Evolutionary conservation across 257 asterid genomes (phyloP).

Genomic region (Gentiana dahurica): DNA sequence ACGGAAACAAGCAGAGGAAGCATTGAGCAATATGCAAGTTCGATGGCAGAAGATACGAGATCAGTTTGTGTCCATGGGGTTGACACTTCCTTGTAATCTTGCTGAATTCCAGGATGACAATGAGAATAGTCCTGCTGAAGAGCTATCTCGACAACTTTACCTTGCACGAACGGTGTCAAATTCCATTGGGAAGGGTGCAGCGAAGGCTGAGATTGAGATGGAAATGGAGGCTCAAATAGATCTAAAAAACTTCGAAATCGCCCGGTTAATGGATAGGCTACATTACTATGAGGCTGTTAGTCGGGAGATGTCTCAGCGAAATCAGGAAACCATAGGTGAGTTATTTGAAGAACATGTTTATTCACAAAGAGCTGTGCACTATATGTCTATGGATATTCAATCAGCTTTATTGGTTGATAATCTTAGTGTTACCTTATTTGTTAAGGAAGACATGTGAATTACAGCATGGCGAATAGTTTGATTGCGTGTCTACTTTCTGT

Average conservation of each 20-base stretch:
- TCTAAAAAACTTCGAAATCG: constrained; percentile 65
- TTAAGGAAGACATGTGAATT: too few species aligned
- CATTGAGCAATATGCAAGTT: constrained; percentile 33
- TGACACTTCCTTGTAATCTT: constrained; percentile 51
- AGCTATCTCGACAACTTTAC: constrained; percentile 51
- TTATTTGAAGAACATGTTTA: background rate
- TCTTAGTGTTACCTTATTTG: too few species aligned
- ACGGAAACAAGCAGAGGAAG: constrained; percentile 82
- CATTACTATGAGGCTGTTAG: constrained; percentile 88
- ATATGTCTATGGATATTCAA: background rate
- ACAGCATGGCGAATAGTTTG: too few species aligned
- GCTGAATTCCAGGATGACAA: constrained; percentile 37
- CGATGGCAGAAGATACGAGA: constrained; percentile 60
- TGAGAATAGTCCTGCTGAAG: constrained; percentile 37
- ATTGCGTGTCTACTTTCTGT: too few species aligned
- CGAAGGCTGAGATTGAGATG: constrained; percentile 81
- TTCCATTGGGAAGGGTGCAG: constrained; percentile 77
- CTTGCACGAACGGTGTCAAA: constrained; percentile 61
- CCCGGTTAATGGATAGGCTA: constrained; percentile 77
- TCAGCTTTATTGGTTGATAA: background rate
- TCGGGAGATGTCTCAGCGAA: constrained; percentile 95
- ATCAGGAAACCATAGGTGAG: constrained; percentile 86
- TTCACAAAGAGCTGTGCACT: background rate
- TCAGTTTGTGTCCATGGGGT: constrained; percentile 51
- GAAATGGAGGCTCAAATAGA: constrained; percentile 80